These are phyloP conservation scores for Stephania yunnanensis DNA, from an alignment of 164 flowering plant species.

Conservation along the genomic window DNA sequence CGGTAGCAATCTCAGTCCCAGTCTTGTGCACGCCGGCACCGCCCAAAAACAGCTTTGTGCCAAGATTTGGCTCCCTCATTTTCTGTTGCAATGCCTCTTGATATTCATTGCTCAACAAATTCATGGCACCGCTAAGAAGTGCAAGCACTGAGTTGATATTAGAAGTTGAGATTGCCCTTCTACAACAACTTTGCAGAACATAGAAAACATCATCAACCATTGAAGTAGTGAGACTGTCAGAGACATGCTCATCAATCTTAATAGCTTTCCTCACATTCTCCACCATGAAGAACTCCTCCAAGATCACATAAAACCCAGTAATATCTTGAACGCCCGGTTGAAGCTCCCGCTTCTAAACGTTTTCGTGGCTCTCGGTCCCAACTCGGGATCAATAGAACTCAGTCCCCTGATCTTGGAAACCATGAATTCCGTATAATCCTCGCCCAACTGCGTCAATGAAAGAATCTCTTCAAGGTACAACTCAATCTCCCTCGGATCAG, in stretches of 20 bases:
- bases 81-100: conserved; percentile 89
- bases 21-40: conserved; percentile 89
- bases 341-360: conserved; percentile 80
- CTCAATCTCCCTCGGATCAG: conserved; percentile 89
- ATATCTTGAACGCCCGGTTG: conserved; percentile 74
- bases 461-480: conserved; percentile 77
- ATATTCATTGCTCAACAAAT: conserved; percentile 77
- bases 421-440: conserved; percentile 87
- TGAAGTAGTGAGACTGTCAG: conserved; percentile 87
- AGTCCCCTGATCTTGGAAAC: conserved; percentile 72
- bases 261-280: conserved; percentile 95
- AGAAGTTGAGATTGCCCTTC: conserved; percentile 87
- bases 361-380: conserved; percentile 75
- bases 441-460: conserved; percentile 69
- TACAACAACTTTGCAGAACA: conserved; percentile 85
- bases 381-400: conserved; percentile 72
- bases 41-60: conserved; percentile 73
- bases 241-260: conserved; percentile 77
- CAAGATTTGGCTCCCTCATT: conserved; percentile 74
- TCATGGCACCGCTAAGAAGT: conserved; percentile 61
- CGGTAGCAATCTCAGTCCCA: conserved; percentile 83
- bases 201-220: conserved; percentile 98
- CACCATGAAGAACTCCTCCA: conserved; percentile 94
- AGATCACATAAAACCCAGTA: conserved; percentile 80
- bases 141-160: conserved; percentile 83